Base-by-base conservation (phyloP, 2,329 filamentous ascomycete species). In the Capronia epimyces region DNA sequence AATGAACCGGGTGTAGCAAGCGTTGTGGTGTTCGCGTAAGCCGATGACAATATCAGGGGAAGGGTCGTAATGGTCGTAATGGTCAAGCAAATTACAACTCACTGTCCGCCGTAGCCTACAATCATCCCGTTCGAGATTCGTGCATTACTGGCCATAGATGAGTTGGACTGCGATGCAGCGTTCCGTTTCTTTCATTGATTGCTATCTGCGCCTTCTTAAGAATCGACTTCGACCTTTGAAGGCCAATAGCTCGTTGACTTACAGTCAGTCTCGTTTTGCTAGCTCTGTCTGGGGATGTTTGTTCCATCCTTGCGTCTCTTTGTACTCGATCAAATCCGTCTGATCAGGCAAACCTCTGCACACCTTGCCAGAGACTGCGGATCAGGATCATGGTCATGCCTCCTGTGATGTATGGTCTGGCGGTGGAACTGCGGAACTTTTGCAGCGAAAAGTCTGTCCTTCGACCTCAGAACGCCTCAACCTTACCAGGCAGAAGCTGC, bases 401-500 rank as follows among this genome's bases (percentile, higher is more conserved):
- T 32, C 13, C 3, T 32, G 3, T 32, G 21, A 6, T 27, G 42
- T 37, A 20, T 18, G 34, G 34, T 37, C 34, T 18, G n/a, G 8
- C 8, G 16, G 8, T 37, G 34, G 18, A 18, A 37, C 6, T 18
- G 3, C n/a, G 7, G 12, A 7, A 18, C 12, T 18, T 20, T 20
- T 3, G 34, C 7, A 34, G 8, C n/a, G 6, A 10, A 34, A 13
- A 16, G 21, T 21, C 43, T 18, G 24, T 18, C n/a, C 7, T 16
- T 9, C 18, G 10, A 9, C 3, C 18, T 27, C 18, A 15, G 24
- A 7, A 24, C 16, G n/a, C 13, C 3, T 2, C n/a, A 7, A 12
- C 9, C 36, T 34, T 50, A 50, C 48, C 48, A 46, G 5, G 15
- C 47, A 43, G 43, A 22, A 27, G 27, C 47, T 7, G n/a, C 41